These are phyloP conservation scores for Aspergillus transmontanensis DNA, from an alignment of 2,329 filamentous ascomycete genomes.

Conservation along the genomic window DNA sequence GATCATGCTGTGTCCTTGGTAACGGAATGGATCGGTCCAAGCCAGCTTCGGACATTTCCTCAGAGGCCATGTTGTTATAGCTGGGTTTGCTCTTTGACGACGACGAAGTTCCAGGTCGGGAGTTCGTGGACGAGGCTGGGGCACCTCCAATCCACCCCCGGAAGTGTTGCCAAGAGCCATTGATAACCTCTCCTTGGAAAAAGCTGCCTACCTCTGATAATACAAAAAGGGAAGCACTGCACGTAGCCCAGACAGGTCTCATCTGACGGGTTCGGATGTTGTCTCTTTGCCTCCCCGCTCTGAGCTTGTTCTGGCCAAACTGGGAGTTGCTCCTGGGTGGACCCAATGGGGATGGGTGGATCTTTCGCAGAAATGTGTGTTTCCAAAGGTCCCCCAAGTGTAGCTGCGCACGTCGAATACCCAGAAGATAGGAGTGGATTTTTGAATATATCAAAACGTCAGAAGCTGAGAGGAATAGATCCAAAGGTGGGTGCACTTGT, in stretches of 20 bases:
- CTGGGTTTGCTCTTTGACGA: slow-evolving; percentile 26
- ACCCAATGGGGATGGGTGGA: slow-evolving; percentile 71
- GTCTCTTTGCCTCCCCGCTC: slow-evolving; percentile 64
- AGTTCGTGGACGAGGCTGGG: slow-evolving; percentile 30
- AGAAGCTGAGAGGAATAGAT: slow-evolving; percentile 77
- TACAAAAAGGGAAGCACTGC: slow-evolving; percentile 84
- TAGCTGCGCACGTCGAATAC: slow-evolving; percentile 82
- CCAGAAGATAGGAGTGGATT: slow-evolving; percentile 86
- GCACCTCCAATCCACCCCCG: slow-evolving; percentile 68
- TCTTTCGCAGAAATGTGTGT: slow-evolving; percentile 73
- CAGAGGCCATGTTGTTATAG: slow-evolving; percentile 4
- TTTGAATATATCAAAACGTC: slow-evolving; percentile 79
- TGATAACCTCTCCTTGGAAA: slow-evolving; percentile 85
- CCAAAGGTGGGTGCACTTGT: slow-evolving; percentile 76
- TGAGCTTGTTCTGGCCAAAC: slow-evolving; percentile 62
- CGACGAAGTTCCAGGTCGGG: slow-evolving; percentile 43
- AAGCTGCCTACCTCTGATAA: slow-evolving; percentile 85
- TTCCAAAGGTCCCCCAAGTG: slow-evolving; percentile 86
- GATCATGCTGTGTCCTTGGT: slow-evolving; percentile 64
- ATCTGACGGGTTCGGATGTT: slow-evolving; percentile 66
- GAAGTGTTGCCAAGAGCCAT: slow-evolving; percentile 78
- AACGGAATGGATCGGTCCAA: slow-evolving; percentile 13
- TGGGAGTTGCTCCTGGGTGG: slow-evolving; percentile 65
- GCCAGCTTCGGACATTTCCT: slow-evolving; percentile 17
- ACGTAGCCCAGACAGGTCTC: slow-evolving; percentile 86